These are phyloP conservation scores for Eutypella sp. DNA, from an alignment of 2,329 filamentous ascomycete genomes.

Conservation along the genomic window DNA sequence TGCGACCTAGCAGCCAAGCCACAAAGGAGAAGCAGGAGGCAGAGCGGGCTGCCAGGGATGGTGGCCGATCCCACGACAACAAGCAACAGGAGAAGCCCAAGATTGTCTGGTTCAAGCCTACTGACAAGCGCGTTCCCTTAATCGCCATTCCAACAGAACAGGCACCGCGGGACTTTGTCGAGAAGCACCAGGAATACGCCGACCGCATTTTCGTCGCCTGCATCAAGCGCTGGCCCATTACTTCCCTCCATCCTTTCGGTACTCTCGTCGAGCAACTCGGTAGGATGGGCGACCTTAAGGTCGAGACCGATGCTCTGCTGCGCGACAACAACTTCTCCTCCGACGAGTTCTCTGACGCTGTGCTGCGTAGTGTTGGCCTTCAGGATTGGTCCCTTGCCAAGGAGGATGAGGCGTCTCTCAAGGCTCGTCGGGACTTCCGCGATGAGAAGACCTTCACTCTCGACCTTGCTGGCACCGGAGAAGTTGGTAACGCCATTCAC, in stretches of 20 bases:
- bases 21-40: conserved; percentile 99
- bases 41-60: conserved; percentile 86
- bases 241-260: conserved; percentile 96
- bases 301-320: conserved; percentile 94
- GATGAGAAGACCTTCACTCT: conserved; percentile 86
- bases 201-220: conserved; percentile 98
- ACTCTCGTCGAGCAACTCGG: conserved; percentile 96
- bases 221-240: conserved; percentile 99
- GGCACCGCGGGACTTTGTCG: conserved; percentile 93
- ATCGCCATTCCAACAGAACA: conserved; percentile 99
- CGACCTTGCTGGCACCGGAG: conserved; percentile 80
- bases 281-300: conserved; percentile 94
- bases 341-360: conserved; percentile 95
- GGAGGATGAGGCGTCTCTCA: conserved; percentile 71
- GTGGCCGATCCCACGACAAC: conserved; percentile 69
- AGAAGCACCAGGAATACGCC: conserved; percentile 96
- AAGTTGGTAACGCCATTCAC: conserved; percentile 89
- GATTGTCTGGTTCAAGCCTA: conserved; percentile 99
- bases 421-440: conserved; percentile 83
- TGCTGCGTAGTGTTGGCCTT: conserved; percentile 84
- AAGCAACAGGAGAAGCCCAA: conserved; percentile 95
- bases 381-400: conserved; percentile 86
- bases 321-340: conserved; percentile 98
- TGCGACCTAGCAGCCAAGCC: conserved; percentile 94
- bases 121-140: conserved; percentile 94